These are phyloP conservation scores for Thraustotheca clavata DNA, from an alignment of 352 stramenopile genomes.

Conservation along the genomic window DNA sequence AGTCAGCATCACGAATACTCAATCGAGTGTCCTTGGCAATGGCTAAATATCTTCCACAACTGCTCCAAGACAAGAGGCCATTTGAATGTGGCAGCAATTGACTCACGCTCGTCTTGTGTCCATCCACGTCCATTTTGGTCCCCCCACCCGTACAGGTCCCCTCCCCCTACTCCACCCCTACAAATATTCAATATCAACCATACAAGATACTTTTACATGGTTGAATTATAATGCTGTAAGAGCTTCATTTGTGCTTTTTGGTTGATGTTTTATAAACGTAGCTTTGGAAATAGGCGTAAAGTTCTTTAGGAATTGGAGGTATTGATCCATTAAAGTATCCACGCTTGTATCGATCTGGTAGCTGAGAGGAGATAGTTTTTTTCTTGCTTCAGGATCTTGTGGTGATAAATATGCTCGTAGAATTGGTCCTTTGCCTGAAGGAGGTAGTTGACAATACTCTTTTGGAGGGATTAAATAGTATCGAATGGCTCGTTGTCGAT, in stretches of 20 bases:
- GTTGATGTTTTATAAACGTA: background rate
- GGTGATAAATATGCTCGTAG: conserved; percentile 11
- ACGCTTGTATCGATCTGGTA: background rate
- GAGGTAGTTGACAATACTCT: background rate
- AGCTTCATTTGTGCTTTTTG: too few species aligned
- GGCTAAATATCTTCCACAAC: conserved; percentile 46
- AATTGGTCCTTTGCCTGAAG: conserved; percentile 11
- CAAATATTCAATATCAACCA: too few species aligned
- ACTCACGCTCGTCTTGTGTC: conserved; percentile 12
- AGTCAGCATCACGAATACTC: conserved; percentile 35
- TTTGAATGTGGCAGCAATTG: conserved; percentile 35
- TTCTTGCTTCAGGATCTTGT: background rate
- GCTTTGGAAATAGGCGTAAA: conserved; percentile 16
- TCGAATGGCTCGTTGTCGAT: conserved; percentile 17
- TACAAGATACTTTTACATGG: too few species aligned
- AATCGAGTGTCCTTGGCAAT: conserved; percentile 43
- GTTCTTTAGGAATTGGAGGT: background rate
- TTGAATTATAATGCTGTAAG: too few species aligned
- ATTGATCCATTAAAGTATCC: background rate
- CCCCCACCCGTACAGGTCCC: too few species aligned
- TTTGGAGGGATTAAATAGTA: conserved; percentile 5
- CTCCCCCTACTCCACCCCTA: too few species aligned
- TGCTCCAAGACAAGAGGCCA: conserved; percentile 62
- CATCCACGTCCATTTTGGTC: too few species aligned
- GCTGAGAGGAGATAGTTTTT: background rate